These are phyloP conservation scores for Heterobasidion annosum DNA, from an alignment of 1,284 basidiomycete species.

Conservation along the genomic window DNA sequence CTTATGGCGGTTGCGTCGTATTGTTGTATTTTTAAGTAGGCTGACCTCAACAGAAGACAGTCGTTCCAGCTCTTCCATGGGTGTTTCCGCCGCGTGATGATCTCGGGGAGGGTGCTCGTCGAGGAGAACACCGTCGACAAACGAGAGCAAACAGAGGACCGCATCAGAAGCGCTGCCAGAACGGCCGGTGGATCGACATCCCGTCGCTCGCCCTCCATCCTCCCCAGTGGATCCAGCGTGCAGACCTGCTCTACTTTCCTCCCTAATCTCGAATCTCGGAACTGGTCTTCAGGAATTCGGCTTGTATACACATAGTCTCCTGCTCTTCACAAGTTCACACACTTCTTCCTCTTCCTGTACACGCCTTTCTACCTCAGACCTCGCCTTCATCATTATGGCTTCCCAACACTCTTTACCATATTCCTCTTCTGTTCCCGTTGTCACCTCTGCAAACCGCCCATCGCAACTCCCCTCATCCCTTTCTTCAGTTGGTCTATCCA, in stretches of 20 bases:
- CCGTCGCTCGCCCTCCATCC: not conserved
- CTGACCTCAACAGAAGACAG: not conserved
- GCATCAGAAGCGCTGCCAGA: no score
- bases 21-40: not conserved
- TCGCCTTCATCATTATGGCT: constrained; percentile 1
- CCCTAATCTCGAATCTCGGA: no score
- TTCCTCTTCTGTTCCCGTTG: constrained; percentile 9
- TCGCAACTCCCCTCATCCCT: constrained; percentile 12
- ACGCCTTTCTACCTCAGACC: not conserved
- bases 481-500: constrained; percentile 12
- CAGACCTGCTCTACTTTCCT: no score
- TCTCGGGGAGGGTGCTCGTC: no score
- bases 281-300: no score
- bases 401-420: constrained; percentile 14
- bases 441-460: constrained; percentile 10
- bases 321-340: not conserved
- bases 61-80: no score
- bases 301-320: no score
- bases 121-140: no score
- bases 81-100: no score
- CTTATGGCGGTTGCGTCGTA: not conserved
- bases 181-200: not conserved
- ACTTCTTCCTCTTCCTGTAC: not conserved
- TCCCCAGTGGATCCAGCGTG: no score
- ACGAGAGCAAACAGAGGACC: no score